Percentiles rank a stretch among this genome's conserved stretches.
Conservation (phyloP, 352 stramenopile genomes). For the Globisporangium yorkense region DNA sequence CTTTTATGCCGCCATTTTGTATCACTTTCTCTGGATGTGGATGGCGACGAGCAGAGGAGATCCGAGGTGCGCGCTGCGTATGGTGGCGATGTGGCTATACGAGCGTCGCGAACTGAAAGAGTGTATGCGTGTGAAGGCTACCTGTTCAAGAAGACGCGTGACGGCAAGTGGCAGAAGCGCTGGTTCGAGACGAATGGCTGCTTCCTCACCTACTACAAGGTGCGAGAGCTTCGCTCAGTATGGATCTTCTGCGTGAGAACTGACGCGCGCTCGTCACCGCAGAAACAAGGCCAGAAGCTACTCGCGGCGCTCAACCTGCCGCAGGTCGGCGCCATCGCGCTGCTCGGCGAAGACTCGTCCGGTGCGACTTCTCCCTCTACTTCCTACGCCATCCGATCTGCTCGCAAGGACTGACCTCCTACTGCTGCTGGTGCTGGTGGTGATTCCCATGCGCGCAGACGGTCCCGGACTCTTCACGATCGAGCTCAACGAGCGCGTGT, state of each 20-base stretch:
- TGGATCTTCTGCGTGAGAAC: no score
- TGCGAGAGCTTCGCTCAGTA: conserved; percentile 12
- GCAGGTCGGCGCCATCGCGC: conserved; percentile 84
- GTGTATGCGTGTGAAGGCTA: conserved; percentile 45
- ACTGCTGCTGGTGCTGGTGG: background rate
- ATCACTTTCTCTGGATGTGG: background rate
- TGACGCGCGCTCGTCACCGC: background rate
- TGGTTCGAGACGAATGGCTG: conserved; percentile 99
- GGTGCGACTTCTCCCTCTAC: conserved; percentile 20
- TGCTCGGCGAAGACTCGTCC: conserved; percentile 64
- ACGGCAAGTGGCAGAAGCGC: conserved; percentile 95
- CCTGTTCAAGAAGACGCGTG: conserved; percentile 91
- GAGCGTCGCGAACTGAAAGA: no score
- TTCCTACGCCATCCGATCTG: background rate
- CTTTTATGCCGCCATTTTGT: background rate
- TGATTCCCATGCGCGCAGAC: conserved; percentile 23
- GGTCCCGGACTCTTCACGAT: conserved; percentile 86
- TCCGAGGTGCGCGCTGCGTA: conserved; percentile 30
- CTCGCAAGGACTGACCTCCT: background rate
- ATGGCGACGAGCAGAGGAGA: conserved; percentile 32
- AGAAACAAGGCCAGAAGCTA: conserved; percentile 93
- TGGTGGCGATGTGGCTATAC: no score
- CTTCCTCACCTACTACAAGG: conserved; percentile 99
- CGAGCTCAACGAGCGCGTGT: conserved; percentile 86
- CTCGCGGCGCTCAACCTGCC: conserved; percentile 90